Base-by-base conservation (phyloP, 805 yeast genomes). In the Ascoidea asiatica region DNA sequence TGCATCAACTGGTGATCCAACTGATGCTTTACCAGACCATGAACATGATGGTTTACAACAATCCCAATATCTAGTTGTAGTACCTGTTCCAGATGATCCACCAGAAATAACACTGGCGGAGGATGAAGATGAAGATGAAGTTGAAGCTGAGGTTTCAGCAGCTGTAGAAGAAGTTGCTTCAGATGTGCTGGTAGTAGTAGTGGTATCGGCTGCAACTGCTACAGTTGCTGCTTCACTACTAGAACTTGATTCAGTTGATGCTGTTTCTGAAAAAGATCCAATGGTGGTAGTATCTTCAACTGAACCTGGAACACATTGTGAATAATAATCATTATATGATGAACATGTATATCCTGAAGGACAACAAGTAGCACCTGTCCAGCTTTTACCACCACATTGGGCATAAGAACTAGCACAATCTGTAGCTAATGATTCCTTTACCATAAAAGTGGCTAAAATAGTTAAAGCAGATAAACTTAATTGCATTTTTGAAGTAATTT, bases 41-140 rank as follows among this genome's bases (percentile, higher is more conserved):
- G 44, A 23, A 23, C 39, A 46, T 4, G 44, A 40, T 29, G 48
- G 48, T 7, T 38, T 23, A 41, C 48, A 46, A 33, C 48, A 46
- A 22, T 46, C 48, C 38, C 43, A 46, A 41, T 43, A 46, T 23
- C 44, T 22, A 11, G 46, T 46, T 15, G 45, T 46, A 11, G n/a
- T 17, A 35, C 46, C 48, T 21, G 43, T 19, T 18, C 48, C 48
- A n/a, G 44, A 38, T 8, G 23, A 44, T 5, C 47, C 44, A 38
- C 44, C 43, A 11, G 40, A 19, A 35, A 44, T 40, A n/a, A 29
- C 36, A 33, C 39, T 21, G 5, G 19, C 17, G 4, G 42, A 40
- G 15, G 42, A 40, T 7, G 39, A 17, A 37, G 39, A 8, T 8
- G 20, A 17, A 15, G 39, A 37, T n/a, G n/a, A n/a, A n/a, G n/a